Percentiles rank a stretch among this genome's conserved stretches.
These are phyloP conservation scores for Pyrenopolyporus hunteri DNA, from an alignment of 495 filamentous ascomycete genomes.

Conservation along the genomic window DNA sequence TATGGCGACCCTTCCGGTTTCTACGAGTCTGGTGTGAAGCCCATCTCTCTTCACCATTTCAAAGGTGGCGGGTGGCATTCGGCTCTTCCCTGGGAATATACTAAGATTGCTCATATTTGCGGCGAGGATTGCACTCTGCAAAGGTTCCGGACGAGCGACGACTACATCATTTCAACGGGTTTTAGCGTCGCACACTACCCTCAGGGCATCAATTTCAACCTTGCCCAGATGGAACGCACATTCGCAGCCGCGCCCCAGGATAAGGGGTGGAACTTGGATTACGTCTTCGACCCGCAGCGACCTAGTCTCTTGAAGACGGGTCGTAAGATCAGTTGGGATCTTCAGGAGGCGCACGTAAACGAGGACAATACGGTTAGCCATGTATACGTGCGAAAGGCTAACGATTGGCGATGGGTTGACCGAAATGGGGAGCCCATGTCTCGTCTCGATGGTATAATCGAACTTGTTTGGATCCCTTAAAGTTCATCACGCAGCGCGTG, in stretches of 20 bases:
- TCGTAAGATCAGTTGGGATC: slow-evolving; percentile 60
- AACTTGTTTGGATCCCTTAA: slow-evolving; percentile 57
- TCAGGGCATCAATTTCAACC: slow-evolving; percentile 61
- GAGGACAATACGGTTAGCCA: slow-evolving; percentile 54
- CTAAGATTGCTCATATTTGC: slow-evolving; percentile 66
- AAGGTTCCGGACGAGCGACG: slow-evolving; percentile 68
- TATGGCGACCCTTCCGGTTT: slow-evolving; percentile 69
- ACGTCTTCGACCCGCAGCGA: slow-evolving; percentile 57
- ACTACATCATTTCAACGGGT: slow-evolving; percentile 69
- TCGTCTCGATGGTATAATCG: slow-evolving; percentile 56
- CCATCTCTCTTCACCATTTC: slow-evolving; percentile 72
- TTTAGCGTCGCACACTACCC: slow-evolving; percentile 71
- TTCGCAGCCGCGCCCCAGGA: slow-evolving; percentile 63
- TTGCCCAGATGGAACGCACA: slow-evolving; percentile 68
- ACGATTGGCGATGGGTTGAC: slow-evolving; percentile 57
- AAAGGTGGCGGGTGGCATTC: slow-evolving; percentile 58
- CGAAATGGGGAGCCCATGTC: slow-evolving; percentile 52
- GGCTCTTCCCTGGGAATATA: slow-evolving; percentile 67
- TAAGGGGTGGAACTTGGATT: slow-evolving; percentile 60
- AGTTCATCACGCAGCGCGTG: slow-evolving; percentile 10
- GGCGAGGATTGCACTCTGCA: slow-evolving; percentile 69
- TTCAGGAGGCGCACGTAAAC: slow-evolving; percentile 52
- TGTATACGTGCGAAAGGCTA: slow-evolving; percentile 53
- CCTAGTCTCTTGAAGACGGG: slow-evolving; percentile 53
- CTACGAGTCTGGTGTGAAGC: slow-evolving; percentile 69